Conservation (phyloP, 78 protist species). For the Emiliania huxleyi region DNA sequence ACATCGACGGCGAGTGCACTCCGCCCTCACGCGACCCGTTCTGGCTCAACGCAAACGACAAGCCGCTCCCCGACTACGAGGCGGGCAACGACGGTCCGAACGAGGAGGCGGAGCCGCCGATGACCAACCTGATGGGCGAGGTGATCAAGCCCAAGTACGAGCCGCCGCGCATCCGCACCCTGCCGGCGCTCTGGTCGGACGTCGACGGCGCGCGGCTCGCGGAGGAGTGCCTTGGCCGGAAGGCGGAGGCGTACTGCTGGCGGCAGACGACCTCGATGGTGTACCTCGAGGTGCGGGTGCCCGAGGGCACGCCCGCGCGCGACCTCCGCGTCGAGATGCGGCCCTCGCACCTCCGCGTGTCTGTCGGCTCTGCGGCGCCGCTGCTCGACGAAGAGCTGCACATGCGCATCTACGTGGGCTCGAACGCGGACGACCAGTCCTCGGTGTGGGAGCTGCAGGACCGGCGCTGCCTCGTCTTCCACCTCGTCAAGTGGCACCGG, state of each 20-base stretch:
- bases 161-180: not conserved
- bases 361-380: not conserved
- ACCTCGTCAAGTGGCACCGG: not conserved
- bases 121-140: not conserved
- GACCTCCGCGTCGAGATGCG: not conserved
- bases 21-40: slow-evolving; percentile 22
- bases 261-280: not conserved
- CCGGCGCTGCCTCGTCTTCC: not conserved
- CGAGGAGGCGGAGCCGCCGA: not conserved
- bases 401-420: slow-evolving; percentile 7
- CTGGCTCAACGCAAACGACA: slow-evolving; percentile 14
- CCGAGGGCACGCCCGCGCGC: slow-evolving; percentile 21
- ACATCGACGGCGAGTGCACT: not conserved
- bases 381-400: not conserved
- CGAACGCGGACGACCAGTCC: not conserved
- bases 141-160: not conserved
- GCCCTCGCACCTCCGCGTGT: not conserved
- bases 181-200: not conserved
- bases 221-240: not conserved
- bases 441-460: slow-evolving; percentile 17
- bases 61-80: slow-evolving; percentile 17
- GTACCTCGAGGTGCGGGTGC: not conserved
- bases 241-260: not conserved
- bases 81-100: not conserved
- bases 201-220: not conserved